A percentile compares a stretch with the other conserved stretches of the same genome.
Evolutionary conservation across 192 early-diverging fungal genomes (phyloP).

Genomic region (Geranomyces variabilis): DNA sequence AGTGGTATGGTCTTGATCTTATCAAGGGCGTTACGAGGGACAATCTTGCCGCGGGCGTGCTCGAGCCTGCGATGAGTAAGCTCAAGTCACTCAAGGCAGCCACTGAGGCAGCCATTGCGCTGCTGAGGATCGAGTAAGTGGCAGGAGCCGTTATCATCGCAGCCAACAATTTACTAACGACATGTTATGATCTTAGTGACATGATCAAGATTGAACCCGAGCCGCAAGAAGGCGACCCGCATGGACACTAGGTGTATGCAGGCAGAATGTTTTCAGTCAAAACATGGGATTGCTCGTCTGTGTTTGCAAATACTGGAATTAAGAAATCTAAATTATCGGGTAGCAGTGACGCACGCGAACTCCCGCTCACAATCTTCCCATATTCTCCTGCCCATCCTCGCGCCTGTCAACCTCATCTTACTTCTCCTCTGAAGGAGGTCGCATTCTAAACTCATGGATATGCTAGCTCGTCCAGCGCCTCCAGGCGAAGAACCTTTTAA

Average conservation of each 20-base stretch:
- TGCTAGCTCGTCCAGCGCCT: not conserved
- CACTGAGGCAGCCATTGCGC: constrained; percentile 97
- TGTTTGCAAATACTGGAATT: too few species aligned
- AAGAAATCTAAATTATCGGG: too few species aligned
- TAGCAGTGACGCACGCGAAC: too few species aligned
- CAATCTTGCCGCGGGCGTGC: constrained; percentile 90
- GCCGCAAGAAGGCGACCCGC: constrained; percentile 49
- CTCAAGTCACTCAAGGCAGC: constrained; percentile 97
- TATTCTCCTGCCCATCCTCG: too few species aligned
- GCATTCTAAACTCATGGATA: too few species aligned
- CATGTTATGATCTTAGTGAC: constrained; percentile 40
- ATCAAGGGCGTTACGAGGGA: constrained; percentile 91
- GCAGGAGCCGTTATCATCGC: not conserved
- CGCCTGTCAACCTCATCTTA: too few species aligned
- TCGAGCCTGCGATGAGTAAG: constrained; percentile 98
- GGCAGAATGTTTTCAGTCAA: too few species aligned
- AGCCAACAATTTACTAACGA: not conserved
- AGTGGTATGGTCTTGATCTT: constrained; percentile 88
- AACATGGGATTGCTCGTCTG: too few species aligned
- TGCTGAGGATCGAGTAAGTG: constrained; percentile 88
- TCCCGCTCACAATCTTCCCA: too few species aligned
- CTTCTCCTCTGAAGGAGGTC: too few species aligned
- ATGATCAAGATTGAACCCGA: constrained; percentile 65
- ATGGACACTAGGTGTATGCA: constrained; percentile 25
- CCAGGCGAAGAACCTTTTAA: constrained; percentile 15